phyloP scores from a whole-genome alignment of 139 green algal species.

The Picochlorum sp. region DNA sequence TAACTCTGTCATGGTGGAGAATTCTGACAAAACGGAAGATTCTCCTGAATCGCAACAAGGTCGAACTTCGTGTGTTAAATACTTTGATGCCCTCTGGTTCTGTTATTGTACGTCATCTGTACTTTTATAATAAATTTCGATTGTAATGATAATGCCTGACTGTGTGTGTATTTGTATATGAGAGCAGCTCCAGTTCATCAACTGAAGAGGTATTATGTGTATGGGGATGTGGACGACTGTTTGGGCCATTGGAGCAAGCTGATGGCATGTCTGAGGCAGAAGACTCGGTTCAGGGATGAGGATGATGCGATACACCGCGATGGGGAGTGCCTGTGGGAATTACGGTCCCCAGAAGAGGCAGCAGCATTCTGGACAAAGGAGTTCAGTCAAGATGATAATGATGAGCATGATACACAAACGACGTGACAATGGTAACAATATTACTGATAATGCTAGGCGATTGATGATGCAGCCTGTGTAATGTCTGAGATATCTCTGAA shows the following conservation, averaged over 20 bases:
- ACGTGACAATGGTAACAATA: too few relatives aligned
- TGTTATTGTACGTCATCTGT: conserved; percentile 45
- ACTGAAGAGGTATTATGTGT: conserved; percentile 41
- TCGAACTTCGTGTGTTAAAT: conserved; percentile 16
- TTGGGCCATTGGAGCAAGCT: conserved; percentile 33
- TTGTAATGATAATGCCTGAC: neutral
- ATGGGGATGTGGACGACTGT: conserved; percentile 43
- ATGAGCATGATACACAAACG: too few relatives aligned
- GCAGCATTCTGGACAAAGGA: conserved; percentile 23
- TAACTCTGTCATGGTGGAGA: neutral
- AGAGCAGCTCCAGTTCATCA: conserved; percentile 46
- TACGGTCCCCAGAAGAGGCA: conserved; percentile 25
- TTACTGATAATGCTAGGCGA: too few relatives aligned
- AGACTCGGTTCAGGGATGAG: conserved; percentile 27
- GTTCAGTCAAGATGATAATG: conserved; percentile 2
- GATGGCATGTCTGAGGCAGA: conserved; percentile 37
- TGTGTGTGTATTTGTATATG: neutral
- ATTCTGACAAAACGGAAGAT: neutral
- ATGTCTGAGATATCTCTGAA: neutral
- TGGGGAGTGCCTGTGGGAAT: conserved; percentile 22
- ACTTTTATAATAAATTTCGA: neutral
- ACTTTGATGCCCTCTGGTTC: conserved; percentile 50
- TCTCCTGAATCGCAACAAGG: neutral
- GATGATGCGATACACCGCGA: conserved; percentile 1
- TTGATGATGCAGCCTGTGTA: too few relatives aligned